These are phyloP conservation scores for Cicer arietinum DNA, from an alignment of 306 rosid species.

Conservation along the genomic window DNA sequence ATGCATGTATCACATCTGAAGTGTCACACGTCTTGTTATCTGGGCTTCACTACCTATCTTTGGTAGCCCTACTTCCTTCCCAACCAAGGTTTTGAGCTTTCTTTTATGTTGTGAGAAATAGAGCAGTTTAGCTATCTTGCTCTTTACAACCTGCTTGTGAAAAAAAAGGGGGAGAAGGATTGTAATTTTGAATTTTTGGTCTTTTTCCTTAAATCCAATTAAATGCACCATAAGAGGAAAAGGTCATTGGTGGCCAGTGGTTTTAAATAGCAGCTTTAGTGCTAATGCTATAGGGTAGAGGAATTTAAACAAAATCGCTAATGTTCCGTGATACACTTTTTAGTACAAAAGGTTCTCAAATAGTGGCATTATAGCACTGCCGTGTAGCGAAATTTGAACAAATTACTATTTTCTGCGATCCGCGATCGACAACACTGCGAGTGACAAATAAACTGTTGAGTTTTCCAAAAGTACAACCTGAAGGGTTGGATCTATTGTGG, in stretches of 20 bases:
- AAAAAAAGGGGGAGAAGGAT: not conserved
- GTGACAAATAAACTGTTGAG: not conserved
- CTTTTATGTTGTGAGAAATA: not conserved
- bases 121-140: not conserved
- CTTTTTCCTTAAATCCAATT: conserved; percentile 26
- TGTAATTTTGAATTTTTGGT: not conserved
- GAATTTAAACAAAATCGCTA: no score
- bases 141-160: not conserved
- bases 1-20: conserved; percentile 17
- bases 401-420: no score
- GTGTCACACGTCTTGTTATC: not conserved
- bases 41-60: conserved; percentile 17
- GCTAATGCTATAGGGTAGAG: no score
- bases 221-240: not conserved
- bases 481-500: not conserved
- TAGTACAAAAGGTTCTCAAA: no score
- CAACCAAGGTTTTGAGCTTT: not conserved
- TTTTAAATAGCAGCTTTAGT: no score
- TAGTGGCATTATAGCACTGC: no score
- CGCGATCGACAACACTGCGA: no score
- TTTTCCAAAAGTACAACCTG: not conserved
- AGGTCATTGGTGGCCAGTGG: not conserved
- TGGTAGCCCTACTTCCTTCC: conserved; percentile 13
- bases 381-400: no score
- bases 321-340: no score